phyloP scores from a whole-genome alignment of 2,329 filamentous ascomycete species.

The Gnomoniopsis sp. region DNA sequence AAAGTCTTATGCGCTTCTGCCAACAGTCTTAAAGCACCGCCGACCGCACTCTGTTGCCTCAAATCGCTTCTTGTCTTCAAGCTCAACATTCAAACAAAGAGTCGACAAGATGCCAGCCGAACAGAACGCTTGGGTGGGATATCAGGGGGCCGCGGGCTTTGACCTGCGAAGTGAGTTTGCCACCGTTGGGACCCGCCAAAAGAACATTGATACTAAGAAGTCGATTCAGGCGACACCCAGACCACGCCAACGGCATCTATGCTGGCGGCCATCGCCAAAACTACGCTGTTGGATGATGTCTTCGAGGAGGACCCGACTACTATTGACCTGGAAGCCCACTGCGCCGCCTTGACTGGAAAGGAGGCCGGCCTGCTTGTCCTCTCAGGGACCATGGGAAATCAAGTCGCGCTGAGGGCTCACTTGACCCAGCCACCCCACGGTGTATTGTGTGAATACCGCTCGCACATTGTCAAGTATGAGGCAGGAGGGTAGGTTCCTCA shows the following conservation, averaged over 20 bases:
- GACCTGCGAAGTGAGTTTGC: slow-evolving; percentile 36
- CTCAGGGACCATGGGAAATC: slow-evolving; percentile 93
- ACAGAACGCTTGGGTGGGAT: slow-evolving; percentile 33
- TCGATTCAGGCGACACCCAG: slow-evolving; percentile 44
- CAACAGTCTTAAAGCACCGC: background rate
- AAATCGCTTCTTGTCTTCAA: background rate
- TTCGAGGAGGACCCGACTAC: slow-evolving; percentile 79
- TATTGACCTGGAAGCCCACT: slow-evolving; percentile 67
- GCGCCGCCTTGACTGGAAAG: slow-evolving; percentile 71
- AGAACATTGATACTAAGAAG: background rate
- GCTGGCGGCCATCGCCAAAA: slow-evolving; percentile 73
- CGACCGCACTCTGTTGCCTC: background rate
- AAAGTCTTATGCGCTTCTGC: background rate
- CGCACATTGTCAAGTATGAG: slow-evolving; percentile 71
- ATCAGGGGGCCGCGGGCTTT: slow-evolving; percentile 34
- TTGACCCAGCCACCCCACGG: slow-evolving; percentile 76
- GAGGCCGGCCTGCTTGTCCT: slow-evolving; percentile 77
- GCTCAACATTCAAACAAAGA: background rate
- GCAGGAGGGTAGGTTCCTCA: slow-evolving; percentile 50
- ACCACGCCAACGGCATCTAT: slow-evolving; percentile 78
- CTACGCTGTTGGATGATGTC: slow-evolving; percentile 80
- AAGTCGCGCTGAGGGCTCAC: slow-evolving; percentile 75
- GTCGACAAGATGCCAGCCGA: slow-evolving; percentile 12
- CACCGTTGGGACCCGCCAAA: background rate
- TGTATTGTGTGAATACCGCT: slow-evolving; percentile 73